phyloP scores from a whole-genome alignment of 352 stramenopile genomes.

The Phytopythium boreale region DNA sequence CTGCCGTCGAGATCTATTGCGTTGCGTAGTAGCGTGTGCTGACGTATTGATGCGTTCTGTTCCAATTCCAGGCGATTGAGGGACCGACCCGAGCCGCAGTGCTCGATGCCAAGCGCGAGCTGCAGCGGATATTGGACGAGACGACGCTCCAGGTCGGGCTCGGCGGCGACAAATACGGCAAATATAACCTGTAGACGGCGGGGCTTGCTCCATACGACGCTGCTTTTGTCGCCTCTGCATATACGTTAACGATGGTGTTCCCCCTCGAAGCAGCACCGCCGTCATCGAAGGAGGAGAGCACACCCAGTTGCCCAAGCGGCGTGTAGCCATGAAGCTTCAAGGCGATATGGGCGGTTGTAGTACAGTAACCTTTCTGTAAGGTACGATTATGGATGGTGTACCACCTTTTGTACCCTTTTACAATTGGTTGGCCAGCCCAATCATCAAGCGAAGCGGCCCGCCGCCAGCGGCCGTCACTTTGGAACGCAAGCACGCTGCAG shows the following conservation, averaged over 20 bases:
- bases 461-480: background rate
- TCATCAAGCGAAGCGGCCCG: background rate
- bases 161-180: slow-evolving; percentile 82
- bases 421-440: slow-evolving; percentile 4
- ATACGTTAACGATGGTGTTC: no score
- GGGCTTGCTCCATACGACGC: background rate
- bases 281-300: no score
- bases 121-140: slow-evolving; percentile 88
- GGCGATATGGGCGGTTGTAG: no score
- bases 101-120: slow-evolving; percentile 69
- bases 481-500: background rate
- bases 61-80: slow-evolving; percentile 59
- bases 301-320: no score
- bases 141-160: slow-evolving; percentile 87
- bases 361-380: background rate
- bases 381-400: background rate
- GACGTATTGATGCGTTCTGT: background rate
- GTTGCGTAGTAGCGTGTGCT: background rate
- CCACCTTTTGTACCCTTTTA: background rate
- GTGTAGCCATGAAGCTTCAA: no score
- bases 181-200: slow-evolving; percentile 78
- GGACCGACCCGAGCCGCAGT: slow-evolving; percentile 68
- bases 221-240: background rate
- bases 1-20: background rate
- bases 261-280: no score